phyloP scores from a whole-genome alignment of 1,284 basidiomycete genomes.

The Cryptococcus sp. region DNA sequence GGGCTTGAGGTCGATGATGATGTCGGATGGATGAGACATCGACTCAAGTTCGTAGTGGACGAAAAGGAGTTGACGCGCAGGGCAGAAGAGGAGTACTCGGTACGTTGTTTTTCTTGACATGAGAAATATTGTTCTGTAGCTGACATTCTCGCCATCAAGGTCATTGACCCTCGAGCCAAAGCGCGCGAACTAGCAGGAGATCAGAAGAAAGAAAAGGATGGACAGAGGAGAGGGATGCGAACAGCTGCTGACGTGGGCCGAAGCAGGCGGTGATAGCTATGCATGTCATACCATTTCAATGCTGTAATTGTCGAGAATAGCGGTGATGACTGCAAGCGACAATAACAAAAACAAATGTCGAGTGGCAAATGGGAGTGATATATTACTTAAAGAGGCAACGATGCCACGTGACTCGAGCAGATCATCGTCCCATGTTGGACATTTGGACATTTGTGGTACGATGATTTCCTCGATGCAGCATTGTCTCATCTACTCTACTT shows the following conservation, averaged over 20 bases:
- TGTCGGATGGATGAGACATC: slow-evolving; percentile 73
- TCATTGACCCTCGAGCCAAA: slow-evolving; percentile 53
- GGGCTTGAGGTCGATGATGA: slow-evolving; percentile 80
- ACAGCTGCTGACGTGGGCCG: slow-evolving; percentile 24
- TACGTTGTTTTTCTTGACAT: slow-evolving; percentile 53
- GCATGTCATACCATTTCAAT: not conserved
- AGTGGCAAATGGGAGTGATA: slow-evolving; percentile 7
- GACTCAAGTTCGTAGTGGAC: slow-evolving; percentile 75
- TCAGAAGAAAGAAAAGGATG: slow-evolving; percentile 13
- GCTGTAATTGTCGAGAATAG: not conserved
- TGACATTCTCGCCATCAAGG: slow-evolving; percentile 26
- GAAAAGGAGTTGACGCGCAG: slow-evolving; percentile 67
- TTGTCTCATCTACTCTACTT: not conserved
- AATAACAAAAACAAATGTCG: slow-evolving; percentile 2
- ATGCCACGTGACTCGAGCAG: slow-evolving; percentile 5
- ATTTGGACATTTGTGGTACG: slow-evolving; percentile 1
- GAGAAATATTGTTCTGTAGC: not conserved
- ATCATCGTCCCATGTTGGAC: slow-evolving; percentile 7
- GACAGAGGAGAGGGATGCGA: slow-evolving; percentile 17
- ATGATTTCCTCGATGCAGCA: not conserved
- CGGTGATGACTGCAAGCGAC: not conserved
- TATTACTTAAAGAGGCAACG: slow-evolving; percentile 8
- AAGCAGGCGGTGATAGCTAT: slow-evolving; percentile 6
- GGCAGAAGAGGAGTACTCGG: slow-evolving; percentile 86
- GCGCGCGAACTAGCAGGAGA: slow-evolving; percentile 38